Conservation (phyloP, 192 early-diverging fungal genomes). For the Chytriomyces sp. region DNA sequence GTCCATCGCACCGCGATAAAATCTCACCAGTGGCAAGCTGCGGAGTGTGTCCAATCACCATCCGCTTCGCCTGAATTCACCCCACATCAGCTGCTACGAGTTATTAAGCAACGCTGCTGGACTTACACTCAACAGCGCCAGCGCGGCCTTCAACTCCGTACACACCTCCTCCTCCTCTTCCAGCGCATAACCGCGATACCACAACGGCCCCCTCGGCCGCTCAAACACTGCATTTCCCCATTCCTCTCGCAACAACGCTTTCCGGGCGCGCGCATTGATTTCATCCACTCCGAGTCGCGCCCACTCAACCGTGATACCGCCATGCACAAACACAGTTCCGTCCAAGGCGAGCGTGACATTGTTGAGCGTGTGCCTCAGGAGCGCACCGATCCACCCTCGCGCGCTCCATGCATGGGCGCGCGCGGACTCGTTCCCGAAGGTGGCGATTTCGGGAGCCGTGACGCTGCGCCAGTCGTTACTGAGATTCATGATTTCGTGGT, state of each 20-base stretch:
- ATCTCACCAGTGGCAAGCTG: constrained; percentile 50
- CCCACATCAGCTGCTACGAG: constrained; percentile 3
- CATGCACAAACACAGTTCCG: constrained; percentile 64
- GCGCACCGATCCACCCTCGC: constrained; percentile 57
- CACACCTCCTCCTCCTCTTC: constrained; percentile 54
- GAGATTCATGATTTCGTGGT: constrained; percentile 71
- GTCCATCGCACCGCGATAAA: constrained; percentile 61
- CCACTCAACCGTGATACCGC: constrained; percentile 51
- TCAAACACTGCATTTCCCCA: constrained; percentile 42
- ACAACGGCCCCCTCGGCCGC: constrained; percentile 46
- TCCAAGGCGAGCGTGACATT: constrained; percentile 54
- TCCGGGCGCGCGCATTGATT: constrained; percentile 49
- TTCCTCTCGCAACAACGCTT: constrained; percentile 26
- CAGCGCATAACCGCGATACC: constrained; percentile 65
- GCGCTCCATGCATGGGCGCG: constrained; percentile 49
- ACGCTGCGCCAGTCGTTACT: constrained; percentile 63
- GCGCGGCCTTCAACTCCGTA: constrained; percentile 43
- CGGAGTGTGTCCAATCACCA: constrained; percentile 61
- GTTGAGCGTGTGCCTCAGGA: constrained; percentile 12
- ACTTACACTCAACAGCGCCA: constrained; percentile 44
- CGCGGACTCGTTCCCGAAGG: constrained; percentile 52
- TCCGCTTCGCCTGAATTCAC: constrained; percentile 56
- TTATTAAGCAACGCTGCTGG: no score
- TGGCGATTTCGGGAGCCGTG: constrained; percentile 48
- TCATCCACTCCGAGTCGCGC: constrained; percentile 46